Conservation (phyloP, 2,329 filamentous ascomycete genomes). For the Didymella keratinophila region DNA sequence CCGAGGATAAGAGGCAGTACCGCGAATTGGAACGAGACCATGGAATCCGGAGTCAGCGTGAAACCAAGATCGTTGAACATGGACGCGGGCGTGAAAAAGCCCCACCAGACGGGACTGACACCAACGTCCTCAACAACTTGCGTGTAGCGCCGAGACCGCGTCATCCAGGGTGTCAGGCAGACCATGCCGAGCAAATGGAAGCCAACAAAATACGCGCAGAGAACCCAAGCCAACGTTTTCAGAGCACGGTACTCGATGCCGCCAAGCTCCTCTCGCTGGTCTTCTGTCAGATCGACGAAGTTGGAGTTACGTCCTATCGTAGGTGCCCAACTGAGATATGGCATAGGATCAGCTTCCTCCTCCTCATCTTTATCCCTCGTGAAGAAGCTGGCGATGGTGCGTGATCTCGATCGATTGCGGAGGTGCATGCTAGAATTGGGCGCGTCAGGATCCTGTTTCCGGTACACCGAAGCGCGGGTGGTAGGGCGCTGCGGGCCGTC, state of each 20-base stretch:
- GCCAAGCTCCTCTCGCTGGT: slow-evolving; percentile 92
- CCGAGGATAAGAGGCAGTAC: slow-evolving; percentile 78
- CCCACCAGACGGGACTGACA: slow-evolving; percentile 84
- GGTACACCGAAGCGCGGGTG: slow-evolving; percentile 45
- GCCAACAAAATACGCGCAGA: slow-evolving; percentile 80
- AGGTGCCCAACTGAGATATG: slow-evolving; percentile 93
- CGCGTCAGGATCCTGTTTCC: slow-evolving; percentile 22
- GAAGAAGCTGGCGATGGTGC: slow-evolving; percentile 67
- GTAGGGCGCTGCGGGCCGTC: slow-evolving; percentile 63
- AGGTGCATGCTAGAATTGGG: slow-evolving; percentile 32
- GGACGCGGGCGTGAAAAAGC: slow-evolving; percentile 84
- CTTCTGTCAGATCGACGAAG: slow-evolving; percentile 86
- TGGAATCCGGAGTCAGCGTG: slow-evolving; percentile 90
- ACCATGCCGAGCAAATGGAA: slow-evolving; percentile 81
- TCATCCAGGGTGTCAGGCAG: slow-evolving; percentile 82
- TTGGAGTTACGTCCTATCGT: slow-evolving; percentile 93
- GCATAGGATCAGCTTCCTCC: slow-evolving; percentile 66
- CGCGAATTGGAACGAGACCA: slow-evolving; percentile 85
- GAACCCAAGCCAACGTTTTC: slow-evolving; percentile 81
- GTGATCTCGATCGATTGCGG: slow-evolving; percentile 49
- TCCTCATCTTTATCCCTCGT: slow-evolving; percentile 64
- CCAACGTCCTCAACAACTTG: slow-evolving; percentile 67
- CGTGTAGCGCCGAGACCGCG: slow-evolving; percentile 66
- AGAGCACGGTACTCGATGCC: slow-evolving; percentile 95
- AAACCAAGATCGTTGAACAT: slow-evolving; percentile 96